Evolutionary conservation across 2,329 filamentous ascomycete genomes (phyloP), one percentile per base, ranked within the genome.

Genomic region (Neopestalotiopsis sp.): DNA sequence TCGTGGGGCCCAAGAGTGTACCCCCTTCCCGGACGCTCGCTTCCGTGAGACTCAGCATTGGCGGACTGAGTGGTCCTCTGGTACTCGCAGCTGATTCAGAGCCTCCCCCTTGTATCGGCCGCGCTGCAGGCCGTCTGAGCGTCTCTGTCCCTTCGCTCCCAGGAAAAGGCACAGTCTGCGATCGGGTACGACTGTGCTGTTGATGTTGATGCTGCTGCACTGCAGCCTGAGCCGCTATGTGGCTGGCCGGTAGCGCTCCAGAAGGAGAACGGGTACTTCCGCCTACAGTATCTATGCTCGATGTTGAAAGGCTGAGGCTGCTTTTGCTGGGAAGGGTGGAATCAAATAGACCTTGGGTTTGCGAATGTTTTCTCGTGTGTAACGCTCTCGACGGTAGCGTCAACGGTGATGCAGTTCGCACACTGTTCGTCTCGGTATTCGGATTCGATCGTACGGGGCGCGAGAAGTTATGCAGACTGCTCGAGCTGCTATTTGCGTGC

Each of bases 191-290:
- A 69, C 79, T 83, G 74, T 88, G 86, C 57, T 73, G 72, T 20
- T 62, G 59, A 34, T 52, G 45, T 66, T 74, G 70, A 56, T 69
- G 89, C 59, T 88, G 81, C 42, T 88, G 88, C 82, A 93, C 90
- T 67, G 93, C 93, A 10, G 92, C 90, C 80, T 94, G 92, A 20
- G 92, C 92, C 52, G 93, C 93, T 72, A 94, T 94, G 78, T 94
- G 91, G 79, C 92, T 94, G n/a, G 92, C 89, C 1, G 86, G 86
- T 70, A 89, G 80, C 32, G 83, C 78, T 49, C 78, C 78, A 58
- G 81, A 81, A 80, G 79, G 49, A 32, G 64, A 58, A 10, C 32
- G 56, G 7, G 32, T 40, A 32, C 59, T 38, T 17, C 57, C 52
- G 3, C 56, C 59, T 20, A 30, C 34, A 6, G 34, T 34, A 10